Conservation (phyloP, 257 asterid genomes). For the Echites panduratus region DNA sequence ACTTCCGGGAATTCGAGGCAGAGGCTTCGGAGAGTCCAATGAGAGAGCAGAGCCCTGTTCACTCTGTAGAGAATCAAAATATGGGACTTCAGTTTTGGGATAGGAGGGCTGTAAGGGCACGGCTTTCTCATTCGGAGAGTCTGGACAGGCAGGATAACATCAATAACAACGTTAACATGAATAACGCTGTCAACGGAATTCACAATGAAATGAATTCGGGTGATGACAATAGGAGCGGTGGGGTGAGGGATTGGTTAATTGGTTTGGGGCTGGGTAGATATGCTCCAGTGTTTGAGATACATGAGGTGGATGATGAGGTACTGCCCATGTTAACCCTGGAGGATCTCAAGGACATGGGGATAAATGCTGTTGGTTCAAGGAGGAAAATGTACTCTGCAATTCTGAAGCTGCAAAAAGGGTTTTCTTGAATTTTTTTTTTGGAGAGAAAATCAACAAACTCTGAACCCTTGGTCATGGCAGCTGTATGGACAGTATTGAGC, state of each 20-base stretch:
- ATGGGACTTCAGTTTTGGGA: slow-evolving; percentile 86
- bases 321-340: slow-evolving; percentile 77
- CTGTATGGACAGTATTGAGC: background rate
- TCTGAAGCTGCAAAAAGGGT: slow-evolving; percentile 61
- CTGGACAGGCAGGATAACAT: slow-evolving; percentile 27
- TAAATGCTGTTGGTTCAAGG: slow-evolving; percentile 82
- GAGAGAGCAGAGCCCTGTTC: slow-evolving; percentile 65
- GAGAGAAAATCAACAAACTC: slow-evolving; percentile 4
- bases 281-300: slow-evolving; percentile 71
- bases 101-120: slow-evolving; percentile 47
- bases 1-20: slow-evolving; percentile 44
- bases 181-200: slow-evolving; percentile 19
- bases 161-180: slow-evolving; percentile 28
- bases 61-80: slow-evolving; percentile 50
- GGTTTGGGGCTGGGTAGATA: slow-evolving; percentile 77
- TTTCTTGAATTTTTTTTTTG: slow-evolving; percentile 39
- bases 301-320: slow-evolving; percentile 89
- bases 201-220: slow-evolving; percentile 48
- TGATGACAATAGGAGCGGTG: slow-evolving; percentile 42
- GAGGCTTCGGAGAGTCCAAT: slow-evolving; percentile 64
- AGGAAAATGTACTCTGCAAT: slow-evolving; percentile 74
- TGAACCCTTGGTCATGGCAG: slow-evolving; percentile 13
- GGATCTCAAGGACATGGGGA: slow-evolving; percentile 95
- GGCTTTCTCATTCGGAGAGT: slow-evolving; percentile 48
- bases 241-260: slow-evolving; percentile 81